These are phyloP conservation scores for Astragalus membranaceus DNA, from an alignment of 306 rosid species.

Conservation along the genomic window DNA sequence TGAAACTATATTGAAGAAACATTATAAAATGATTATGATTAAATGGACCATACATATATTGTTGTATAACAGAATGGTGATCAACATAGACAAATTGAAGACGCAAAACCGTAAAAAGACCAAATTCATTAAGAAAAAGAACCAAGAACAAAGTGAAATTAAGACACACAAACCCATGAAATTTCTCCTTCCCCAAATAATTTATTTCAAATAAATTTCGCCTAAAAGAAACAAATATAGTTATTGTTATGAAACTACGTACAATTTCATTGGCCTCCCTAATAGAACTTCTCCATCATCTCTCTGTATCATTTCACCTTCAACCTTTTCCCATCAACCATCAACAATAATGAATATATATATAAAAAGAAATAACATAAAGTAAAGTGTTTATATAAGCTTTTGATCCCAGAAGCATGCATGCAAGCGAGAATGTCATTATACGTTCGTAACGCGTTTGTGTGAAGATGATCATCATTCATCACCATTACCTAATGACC, in stretches of 20 bases:
- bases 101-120: not conserved
- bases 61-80: no score
- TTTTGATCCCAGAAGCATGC: not conserved
- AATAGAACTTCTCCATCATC: not conserved
- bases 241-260: not conserved
- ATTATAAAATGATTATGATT: no score
- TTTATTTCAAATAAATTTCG: not conserved
- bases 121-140: no score
- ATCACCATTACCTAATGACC: constrained; percentile 38
- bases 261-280: not conserved
- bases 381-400: not conserved
- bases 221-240: not conserved
- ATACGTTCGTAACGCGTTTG: no score
- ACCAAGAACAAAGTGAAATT: no score
- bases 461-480: not conserved
- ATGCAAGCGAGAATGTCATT: not conserved
- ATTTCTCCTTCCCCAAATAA: not conserved
- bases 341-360: not conserved
- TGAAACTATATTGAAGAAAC: no score
- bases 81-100: no score
- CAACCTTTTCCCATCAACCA: not conserved
- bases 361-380: not conserved
- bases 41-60: no score
- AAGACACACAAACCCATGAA: not conserved
- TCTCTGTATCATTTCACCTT: not conserved